Percentiles rank a stretch among this genome's conserved stretches.
phyloP scores from a whole-genome alignment of 2,329 filamentous ascomycete species.

The Clarireedia homoeocarpa region DNA sequence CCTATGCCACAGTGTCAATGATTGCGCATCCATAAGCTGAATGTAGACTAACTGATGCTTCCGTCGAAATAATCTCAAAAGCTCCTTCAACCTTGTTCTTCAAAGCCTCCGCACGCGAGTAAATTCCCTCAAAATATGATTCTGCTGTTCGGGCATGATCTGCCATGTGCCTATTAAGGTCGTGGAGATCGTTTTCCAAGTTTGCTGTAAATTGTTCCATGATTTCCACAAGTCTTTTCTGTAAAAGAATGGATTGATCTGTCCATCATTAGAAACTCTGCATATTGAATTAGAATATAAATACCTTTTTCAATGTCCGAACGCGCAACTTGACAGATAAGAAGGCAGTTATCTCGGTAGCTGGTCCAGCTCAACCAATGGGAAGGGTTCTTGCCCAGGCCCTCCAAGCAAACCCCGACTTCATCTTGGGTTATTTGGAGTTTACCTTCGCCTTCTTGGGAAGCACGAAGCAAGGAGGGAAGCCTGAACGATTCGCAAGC shows the following conservation, averaged over 20 bases:
- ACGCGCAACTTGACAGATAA: constrained; percentile 55
- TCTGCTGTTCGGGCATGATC: constrained; percentile 16
- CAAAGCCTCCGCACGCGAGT: constrained; percentile 17
- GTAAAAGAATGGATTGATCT: constrained; percentile 27
- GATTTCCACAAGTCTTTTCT: constrained; percentile 24
- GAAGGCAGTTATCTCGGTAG: constrained; percentile 49
- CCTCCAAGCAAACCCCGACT: constrained; percentile 43
- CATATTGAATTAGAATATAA: background rate
- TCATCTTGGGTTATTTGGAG: constrained; percentile 21
- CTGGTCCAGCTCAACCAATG: constrained; percentile 60
- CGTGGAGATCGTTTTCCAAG: constrained; percentile 19
- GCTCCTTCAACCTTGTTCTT: constrained; percentile 18
- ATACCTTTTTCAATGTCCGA: constrained; percentile 48
- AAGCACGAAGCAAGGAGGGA: constrained; percentile 29
- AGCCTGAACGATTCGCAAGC: constrained; percentile 40
- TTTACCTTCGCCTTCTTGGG: constrained; percentile 29
- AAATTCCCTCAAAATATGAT: constrained; percentile 20
- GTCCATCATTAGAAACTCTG: constrained; percentile 11
- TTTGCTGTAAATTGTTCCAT: constrained; percentile 23
- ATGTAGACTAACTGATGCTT: constrained; percentile 1
- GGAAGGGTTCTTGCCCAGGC: constrained; percentile 45
- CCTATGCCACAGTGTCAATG: background rate
- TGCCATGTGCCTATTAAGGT: constrained; percentile 18
- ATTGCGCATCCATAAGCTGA: background rate
- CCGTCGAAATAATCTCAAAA: constrained; percentile 21